Evolutionary conservation across 345 rosid genomes (phyloP).

Genomic region (Crucihimalaya himalaica): DNA sequence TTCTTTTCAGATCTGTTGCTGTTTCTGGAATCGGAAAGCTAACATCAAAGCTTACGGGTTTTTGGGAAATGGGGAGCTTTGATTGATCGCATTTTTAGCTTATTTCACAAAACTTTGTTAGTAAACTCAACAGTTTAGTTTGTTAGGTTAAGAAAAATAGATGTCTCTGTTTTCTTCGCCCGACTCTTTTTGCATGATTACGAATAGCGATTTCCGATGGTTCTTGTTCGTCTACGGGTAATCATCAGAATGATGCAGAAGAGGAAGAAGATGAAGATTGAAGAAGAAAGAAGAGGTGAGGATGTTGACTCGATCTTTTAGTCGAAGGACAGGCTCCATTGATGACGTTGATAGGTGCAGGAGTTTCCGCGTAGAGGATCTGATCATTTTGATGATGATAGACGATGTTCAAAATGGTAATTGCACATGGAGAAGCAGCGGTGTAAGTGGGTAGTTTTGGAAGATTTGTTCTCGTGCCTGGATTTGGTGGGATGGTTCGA

Average conservation of each 20-base stretch:
- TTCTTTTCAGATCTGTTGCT: slow-evolving; percentile 44
- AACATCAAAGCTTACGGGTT: slow-evolving; percentile 49
- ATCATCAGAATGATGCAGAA: slow-evolving; percentile 37
- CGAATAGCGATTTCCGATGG: slow-evolving; percentile 51
- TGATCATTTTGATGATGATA: slow-evolving; percentile 8
- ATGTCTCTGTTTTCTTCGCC: slow-evolving; percentile 25
- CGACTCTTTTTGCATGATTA: slow-evolving; percentile 36
- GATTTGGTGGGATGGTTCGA: slow-evolving; percentile 38
- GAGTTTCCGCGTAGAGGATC: slow-evolving; percentile 53
- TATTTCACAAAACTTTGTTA: slow-evolving; percentile 56
- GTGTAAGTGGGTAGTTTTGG: slow-evolving; percentile 47
- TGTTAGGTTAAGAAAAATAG: slow-evolving; percentile 43
- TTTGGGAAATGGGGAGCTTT: slow-evolving; percentile 88
- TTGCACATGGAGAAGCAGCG: slow-evolving; percentile 24
- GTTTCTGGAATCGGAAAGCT: slow-evolving; percentile 46
- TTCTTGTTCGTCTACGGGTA: slow-evolving; percentile 39
- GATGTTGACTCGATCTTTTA: slow-evolving; percentile 29
- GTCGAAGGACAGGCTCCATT: too few relatives aligned
- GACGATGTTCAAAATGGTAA: not conserved
- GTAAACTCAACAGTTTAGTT: slow-evolving; percentile 51
- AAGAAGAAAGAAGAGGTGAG: slow-evolving; percentile 30
- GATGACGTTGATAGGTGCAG: too few relatives aligned
- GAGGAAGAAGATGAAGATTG: slow-evolving; percentile 11
- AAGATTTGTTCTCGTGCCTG: slow-evolving; percentile 47
- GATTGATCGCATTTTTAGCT: slow-evolving; percentile 67